These are phyloP conservation scores for Fraxinus cuspidata DNA, from an alignment of 257 asterid genomes.

Conservation along the genomic window DNA sequence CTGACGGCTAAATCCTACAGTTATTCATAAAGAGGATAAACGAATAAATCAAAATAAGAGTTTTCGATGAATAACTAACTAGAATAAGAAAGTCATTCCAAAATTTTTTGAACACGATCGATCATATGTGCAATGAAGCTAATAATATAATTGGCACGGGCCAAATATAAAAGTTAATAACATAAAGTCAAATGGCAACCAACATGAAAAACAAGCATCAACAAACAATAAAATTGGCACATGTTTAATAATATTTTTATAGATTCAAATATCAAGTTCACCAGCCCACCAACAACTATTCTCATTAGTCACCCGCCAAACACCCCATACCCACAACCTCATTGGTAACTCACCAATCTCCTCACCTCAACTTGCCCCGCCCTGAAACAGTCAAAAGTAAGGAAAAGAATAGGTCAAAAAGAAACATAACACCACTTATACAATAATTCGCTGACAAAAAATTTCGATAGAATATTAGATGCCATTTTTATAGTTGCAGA, in stretches of 20 bases:
- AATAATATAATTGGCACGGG: neutral
- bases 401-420: neutral
- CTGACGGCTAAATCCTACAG: slow-evolving; percentile 19
- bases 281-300: slow-evolving; percentile 16
- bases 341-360: too few species aligned
- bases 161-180: slow-evolving; percentile 1
- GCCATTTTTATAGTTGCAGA: too few species aligned
- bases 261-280: neutral
- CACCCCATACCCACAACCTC: too few species aligned
- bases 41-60: neutral
- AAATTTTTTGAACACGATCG: neutral
- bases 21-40: neutral
- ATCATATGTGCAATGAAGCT: neutral
- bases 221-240: neutral
- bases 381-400: neutral
- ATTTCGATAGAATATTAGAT: too few species aligned
- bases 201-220: neutral
- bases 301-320: too few species aligned
- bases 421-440: too few species aligned
- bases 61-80: neutral
- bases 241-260: neutral
- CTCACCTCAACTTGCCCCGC: neutral
- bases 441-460: too few species aligned
- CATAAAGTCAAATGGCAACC: slow-evolving; percentile 10
- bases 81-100: neutral